Evolutionary conservation across 352 stramenopile species (phyloP).

Genomic region (Plasmopara viticola): DNA sequence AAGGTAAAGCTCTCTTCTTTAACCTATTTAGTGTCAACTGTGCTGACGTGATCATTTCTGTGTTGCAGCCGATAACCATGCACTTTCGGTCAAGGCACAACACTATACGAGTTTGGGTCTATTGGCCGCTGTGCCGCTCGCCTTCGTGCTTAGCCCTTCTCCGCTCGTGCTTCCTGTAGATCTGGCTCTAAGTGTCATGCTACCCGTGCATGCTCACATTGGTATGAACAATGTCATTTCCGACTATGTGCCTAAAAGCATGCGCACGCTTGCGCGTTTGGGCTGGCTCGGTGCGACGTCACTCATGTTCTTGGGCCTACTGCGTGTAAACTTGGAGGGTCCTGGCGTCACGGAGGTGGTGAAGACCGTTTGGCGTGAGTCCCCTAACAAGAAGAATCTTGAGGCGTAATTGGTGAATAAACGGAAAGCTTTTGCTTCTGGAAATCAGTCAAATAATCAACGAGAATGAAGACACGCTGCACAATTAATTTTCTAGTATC

Average conservation of each 20-base stretch:
- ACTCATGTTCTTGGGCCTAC: slow-evolving; percentile 74
- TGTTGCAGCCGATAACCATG: slow-evolving; percentile 65
- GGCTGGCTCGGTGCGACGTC: slow-evolving; percentile 66
- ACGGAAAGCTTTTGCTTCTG: slow-evolving; percentile 2
- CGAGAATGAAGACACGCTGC: slow-evolving; percentile 15
- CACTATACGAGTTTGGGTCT: slow-evolving; percentile 55
- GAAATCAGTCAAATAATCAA: slow-evolving; percentile 12
- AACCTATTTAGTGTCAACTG: background rate
- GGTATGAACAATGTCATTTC: slow-evolving; percentile 92
- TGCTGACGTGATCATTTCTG: background rate
- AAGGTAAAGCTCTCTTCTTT: slow-evolving; percentile 39
- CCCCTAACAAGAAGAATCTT: slow-evolving; percentile 56
- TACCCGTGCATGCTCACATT: slow-evolving; percentile 89
- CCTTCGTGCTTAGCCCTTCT: slow-evolving; percentile 75
- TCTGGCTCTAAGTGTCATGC: slow-evolving; percentile 67
- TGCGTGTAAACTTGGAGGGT: slow-evolving; percentile 83
- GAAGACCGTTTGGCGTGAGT: slow-evolving; percentile 83
- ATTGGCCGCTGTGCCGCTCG: slow-evolving; percentile 53
- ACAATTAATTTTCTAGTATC: no score
- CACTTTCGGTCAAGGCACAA: slow-evolving; percentile 52
- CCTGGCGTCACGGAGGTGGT: slow-evolving; percentile 79
- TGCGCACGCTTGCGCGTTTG: slow-evolving; percentile 49
- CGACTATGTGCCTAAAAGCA: slow-evolving; percentile 90
- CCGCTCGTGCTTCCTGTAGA: slow-evolving; percentile 65
- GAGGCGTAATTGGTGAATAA: slow-evolving; percentile 18